Percentiles rank a stretch among this genome's conserved stretches.
phyloP scores from a whole-genome alignment of 495 filamentous ascomycete genomes.

The Lindgomyces ingoldianus region DNA sequence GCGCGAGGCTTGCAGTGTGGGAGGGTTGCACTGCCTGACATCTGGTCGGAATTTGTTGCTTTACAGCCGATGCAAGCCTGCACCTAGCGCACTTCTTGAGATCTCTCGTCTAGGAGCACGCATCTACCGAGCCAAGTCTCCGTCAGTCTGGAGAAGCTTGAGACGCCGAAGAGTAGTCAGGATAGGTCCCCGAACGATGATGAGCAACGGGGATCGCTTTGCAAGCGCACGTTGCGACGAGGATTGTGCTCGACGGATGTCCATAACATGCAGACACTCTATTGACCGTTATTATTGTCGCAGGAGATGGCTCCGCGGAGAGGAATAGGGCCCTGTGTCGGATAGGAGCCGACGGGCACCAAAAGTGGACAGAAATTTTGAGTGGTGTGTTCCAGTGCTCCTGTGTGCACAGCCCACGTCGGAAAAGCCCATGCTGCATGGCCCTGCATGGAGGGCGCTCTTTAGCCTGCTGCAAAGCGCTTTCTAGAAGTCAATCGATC shows the following conservation, averaged over 20 bases:
- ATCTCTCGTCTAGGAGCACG: not conserved
- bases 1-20: not conserved
- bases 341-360: conserved; percentile 3
- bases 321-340: conserved; percentile 2
- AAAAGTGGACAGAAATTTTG: not conserved
- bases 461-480: not conserved
- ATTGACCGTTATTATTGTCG: conserved; percentile 28
- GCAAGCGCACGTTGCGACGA: conserved; percentile 21
- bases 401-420: not conserved
- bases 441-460: not conserved
- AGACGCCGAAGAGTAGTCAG: not conserved
- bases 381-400: not conserved
- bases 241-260: not conserved
- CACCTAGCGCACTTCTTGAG: not conserved
- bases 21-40: not conserved
- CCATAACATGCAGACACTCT: not conserved
- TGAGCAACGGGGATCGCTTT: conserved; percentile 21
- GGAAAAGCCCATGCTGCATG: not conserved
- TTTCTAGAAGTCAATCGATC: conserved; percentile 7
- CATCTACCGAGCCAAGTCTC: conserved; percentile 3
- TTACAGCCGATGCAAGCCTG: not conserved
- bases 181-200: not conserved
- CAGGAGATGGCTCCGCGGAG: conserved; percentile 16
- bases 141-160: not conserved
- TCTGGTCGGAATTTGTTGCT: not conserved